phyloP scores from a whole-genome alignment of 805 yeast species.

The Maudiozyma serrabonitensis region DNA sequence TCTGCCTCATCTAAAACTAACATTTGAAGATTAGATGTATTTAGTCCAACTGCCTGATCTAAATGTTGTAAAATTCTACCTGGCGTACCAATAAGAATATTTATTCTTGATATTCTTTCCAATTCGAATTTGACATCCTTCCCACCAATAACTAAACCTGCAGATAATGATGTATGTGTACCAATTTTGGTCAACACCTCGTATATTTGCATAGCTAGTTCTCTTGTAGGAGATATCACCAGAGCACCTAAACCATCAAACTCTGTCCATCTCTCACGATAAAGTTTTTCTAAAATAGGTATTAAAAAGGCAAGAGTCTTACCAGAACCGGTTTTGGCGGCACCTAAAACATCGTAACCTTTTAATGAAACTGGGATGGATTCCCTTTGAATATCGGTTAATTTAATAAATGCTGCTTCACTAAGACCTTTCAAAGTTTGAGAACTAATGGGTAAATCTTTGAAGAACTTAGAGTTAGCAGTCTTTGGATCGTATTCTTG shows the following conservation, averaged over 20 bases:
- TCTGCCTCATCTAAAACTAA: constrained; percentile 88
- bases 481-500: constrained; percentile 42
- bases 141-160: constrained; percentile 90
- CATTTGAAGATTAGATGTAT: constrained; percentile 62
- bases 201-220: constrained; percentile 81
- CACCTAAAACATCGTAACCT: constrained; percentile 73
- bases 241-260: constrained; percentile 84
- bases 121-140: constrained; percentile 75
- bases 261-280: constrained; percentile 66
- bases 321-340: constrained; percentile 81
- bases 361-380: constrained; percentile 69
- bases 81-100: constrained; percentile 83
- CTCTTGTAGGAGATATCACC: constrained; percentile 87
- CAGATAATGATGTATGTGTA: constrained; percentile 61
- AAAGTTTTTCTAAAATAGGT: constrained; percentile 66
- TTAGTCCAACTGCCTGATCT: constrained; percentile 81
- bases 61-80: constrained; percentile 84
- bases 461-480: constrained; percentile 41
- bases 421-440: constrained; percentile 62
- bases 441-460: constrained; percentile 66
- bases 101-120: constrained; percentile 69
- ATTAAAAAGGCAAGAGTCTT: constrained; percentile 80
- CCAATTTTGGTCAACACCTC: constrained; percentile 83
- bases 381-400: constrained; percentile 81
- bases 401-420: constrained; percentile 63